Evolutionary conservation across 73 alveolate species (phyloP).

Genomic region (Loxodes magnus): DNA sequence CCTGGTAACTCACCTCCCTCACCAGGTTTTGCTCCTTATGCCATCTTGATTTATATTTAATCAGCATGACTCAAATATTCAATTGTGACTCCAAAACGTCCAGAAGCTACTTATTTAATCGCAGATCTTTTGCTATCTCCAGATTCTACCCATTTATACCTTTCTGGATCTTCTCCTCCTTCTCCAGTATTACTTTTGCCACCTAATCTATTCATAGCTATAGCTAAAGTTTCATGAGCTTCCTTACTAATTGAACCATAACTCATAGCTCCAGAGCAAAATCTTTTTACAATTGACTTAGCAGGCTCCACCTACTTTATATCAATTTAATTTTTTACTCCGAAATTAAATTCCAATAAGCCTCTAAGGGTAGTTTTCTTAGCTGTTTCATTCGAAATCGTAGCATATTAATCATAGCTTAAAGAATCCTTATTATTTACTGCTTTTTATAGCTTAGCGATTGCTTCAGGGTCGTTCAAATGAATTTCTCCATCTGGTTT

Average conservation of each 20-base stretch:
- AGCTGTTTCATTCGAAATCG: too few relatives aligned
- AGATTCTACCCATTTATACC: too few relatives aligned
- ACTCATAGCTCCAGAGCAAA: constrained; percentile 31
- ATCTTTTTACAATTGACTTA: constrained; percentile 24
- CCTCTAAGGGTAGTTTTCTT: too few relatives aligned
- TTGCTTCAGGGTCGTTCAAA: constrained; percentile 25
- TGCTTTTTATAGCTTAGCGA: constrained; percentile 23
- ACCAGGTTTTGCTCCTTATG: constrained; percentile 36
- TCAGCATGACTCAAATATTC: constrained; percentile 16
- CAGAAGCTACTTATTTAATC: constrained; percentile 30
- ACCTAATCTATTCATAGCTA: constrained; percentile 31
- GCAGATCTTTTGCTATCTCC: constrained; percentile 27
- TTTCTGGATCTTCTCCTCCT: constrained; percentile 31
- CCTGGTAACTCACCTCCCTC: constrained; percentile 40
- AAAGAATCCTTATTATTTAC: too few relatives aligned
- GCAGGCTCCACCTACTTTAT: constrained; percentile 26
- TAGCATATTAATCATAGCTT: too few relatives aligned
- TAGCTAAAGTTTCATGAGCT: constrained; percentile 25
- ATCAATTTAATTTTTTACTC: too few relatives aligned
- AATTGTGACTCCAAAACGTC: constrained; percentile 35
- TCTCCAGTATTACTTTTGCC: constrained; percentile 33
- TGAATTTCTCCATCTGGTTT: constrained; percentile 22
- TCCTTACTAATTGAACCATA: constrained; percentile 22
- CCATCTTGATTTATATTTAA: constrained; percentile 22
- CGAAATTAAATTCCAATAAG: too few relatives aligned